Base-by-base conservation (phyloP, 805 yeast genomes). In the Wickerhamomyces bovis region DNA sequence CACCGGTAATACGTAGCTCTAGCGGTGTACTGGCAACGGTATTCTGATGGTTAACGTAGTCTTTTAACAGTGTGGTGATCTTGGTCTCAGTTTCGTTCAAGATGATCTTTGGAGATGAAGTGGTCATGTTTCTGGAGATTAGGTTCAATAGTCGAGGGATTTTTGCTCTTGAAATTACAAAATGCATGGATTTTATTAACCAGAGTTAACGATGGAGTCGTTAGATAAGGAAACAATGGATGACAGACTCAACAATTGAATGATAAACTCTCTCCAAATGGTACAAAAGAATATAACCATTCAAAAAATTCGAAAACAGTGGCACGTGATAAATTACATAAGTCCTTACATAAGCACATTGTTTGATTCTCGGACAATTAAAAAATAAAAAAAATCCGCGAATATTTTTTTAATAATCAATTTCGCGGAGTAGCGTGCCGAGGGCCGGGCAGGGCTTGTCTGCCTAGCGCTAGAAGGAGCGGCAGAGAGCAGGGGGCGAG, bases 1-100 rank as follows among this genome's bases (percentile, higher is more conserved):
- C 99, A 31, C 99, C 99, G 0, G 97, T 90, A 54, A 94, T 86
- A 50, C 99, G 65, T 13, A 86, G 71, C 39, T 75, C 82, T 10
- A 83, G 61, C n/a, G 52, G 57, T 18, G 59, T 52, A 3, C 47
- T 44, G 3, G 42, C 43, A 16, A 42, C 39, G 3, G 45, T 21
- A 21, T 41, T 46, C 40, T 44, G 46, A 16, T 35, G 30, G 16
- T 35, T 40, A 57, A 52, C 56, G 73, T 70, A 77, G 31, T 68
- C 71, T 18, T 68, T 68, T 31, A 77, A 58, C 11, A 76, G 52
- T 33, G 58, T 52, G 31, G 69, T 57, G 52, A 77, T 72, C 41
- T 66, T 65, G 19, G 56, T 49, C 54, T 78, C 83, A 0, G 72
- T 66, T 3, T 67, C 69, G 42, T 63, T 70, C 42, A 76, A 56